phyloP scores from a whole-genome alignment of 768 basidiomycete genomes.

The Nevesoporus exiguus region DNA sequence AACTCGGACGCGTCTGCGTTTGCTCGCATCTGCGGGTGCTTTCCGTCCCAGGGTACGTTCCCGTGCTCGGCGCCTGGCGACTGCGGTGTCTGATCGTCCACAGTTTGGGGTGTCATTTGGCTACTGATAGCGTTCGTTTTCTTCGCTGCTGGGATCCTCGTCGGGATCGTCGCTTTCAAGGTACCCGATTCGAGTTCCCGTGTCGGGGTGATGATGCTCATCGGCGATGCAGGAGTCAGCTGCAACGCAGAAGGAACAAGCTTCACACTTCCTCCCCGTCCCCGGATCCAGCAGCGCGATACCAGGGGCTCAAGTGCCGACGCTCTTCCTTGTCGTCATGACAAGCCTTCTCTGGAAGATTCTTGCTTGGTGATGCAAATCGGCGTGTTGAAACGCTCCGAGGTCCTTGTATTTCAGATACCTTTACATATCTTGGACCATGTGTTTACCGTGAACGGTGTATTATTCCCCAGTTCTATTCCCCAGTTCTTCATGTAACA shows the following conservation, averaged over 20 bases:
- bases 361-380: conserved; percentile 8
- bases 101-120: conserved; percentile 92
- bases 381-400: too few relatives aligned
- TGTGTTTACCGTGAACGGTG: conserved; percentile 1
- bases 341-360: conserved; percentile 27
- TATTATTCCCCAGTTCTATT: neutral
- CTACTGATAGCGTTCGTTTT: conserved; percentile 69
- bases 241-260: conserved; percentile 49
- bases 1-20: conserved; percentile 86
- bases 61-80: neutral
- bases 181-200: conserved; percentile 35
- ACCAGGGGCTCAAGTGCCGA: conserved; percentile 27
- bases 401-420: neutral
- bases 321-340: conserved; percentile 18
- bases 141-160: conserved; percentile 71
- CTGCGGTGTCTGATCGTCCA: conserved; percentile 2
- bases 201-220: neutral
- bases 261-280: conserved; percentile 57
- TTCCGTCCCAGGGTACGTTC: conserved; percentile 66
- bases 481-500: neutral
- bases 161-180: conserved; percentile 81
- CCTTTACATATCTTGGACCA: neutral
- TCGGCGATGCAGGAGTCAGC: conserved; percentile 48
- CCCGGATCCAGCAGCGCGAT: conserved; percentile 46
- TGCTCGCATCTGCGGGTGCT: conserved; percentile 82